phyloP scores from a whole-genome alignment of 129 eudicot genomes.

The Flaveria linearis region DNA sequence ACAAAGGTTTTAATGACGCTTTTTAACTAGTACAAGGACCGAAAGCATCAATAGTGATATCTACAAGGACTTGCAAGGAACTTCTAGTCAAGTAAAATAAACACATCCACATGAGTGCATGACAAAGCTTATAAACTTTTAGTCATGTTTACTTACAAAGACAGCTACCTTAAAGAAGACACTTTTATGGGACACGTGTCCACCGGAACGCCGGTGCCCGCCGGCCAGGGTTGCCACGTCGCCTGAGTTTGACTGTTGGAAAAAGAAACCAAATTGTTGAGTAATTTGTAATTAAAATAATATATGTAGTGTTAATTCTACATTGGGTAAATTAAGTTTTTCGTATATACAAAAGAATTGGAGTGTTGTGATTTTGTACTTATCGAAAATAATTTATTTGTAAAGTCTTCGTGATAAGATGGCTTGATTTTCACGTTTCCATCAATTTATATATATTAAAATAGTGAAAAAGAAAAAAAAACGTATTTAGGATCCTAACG shows the following conservation, averaged over 20 bases:
- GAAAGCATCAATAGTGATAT: conserved; percentile 11
- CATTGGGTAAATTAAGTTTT: conserved; percentile 17
- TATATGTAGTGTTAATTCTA: conserved; percentile 14
- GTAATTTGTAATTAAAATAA: conserved; percentile 9
- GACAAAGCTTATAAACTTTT: conserved; percentile 27
- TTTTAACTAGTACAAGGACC: conserved; percentile 17
- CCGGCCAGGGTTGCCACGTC: conserved; percentile 24
- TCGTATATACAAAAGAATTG: not conserved
- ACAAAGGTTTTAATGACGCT: not conserved
- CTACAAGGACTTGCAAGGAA: not conserved
- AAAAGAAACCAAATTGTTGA: conserved; percentile 42
- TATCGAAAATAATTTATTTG: not conserved
- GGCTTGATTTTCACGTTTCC: conserved; percentile 30
- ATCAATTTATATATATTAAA: not conserved
- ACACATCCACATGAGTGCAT: conserved; percentile 29
- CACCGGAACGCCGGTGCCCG: conserved; percentile 23
- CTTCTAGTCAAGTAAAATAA: conserved; percentile 3
- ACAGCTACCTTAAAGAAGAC: conserved; percentile 31
- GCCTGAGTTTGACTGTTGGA: conserved; percentile 54
- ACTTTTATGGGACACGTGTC: conserved; percentile 45
- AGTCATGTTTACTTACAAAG: conserved; percentile 25
- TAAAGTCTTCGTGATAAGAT: conserved; percentile 20
- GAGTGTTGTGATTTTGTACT: conserved; percentile 25
- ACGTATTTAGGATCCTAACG: not conserved
- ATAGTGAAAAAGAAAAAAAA: not conserved